Evolutionary conservation across 371 early-diverging fungal species (phyloP).

Genomic region (Lichtheimia ramosa): DNA sequence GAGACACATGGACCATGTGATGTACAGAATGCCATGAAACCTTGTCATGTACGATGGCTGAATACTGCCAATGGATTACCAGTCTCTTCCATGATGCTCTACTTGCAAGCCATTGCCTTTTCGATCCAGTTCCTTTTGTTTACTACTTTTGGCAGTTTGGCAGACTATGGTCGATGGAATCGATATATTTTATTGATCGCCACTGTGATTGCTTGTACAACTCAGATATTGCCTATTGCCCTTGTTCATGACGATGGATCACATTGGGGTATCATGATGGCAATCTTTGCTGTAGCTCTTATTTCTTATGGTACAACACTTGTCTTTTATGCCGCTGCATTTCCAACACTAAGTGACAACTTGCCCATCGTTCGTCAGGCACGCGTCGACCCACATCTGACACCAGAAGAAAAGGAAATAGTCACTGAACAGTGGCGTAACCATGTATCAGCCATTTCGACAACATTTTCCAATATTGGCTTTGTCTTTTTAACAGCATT

Average conservation of each 20-base stretch:
- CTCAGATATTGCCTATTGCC: constrained; percentile 45
- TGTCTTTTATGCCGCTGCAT: constrained; percentile 53
- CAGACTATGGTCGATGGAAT: constrained; percentile 51
- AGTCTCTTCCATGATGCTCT: constrained; percentile 46
- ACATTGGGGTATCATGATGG: constrained; percentile 50
- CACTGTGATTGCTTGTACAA: constrained; percentile 40
- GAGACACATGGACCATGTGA: constrained; percentile 31
- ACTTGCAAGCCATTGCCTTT: constrained; percentile 50
- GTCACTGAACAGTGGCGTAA: constrained; percentile 47
- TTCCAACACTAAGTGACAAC: constrained; percentile 49
- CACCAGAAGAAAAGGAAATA: constrained; percentile 19
- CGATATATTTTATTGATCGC: constrained; percentile 36
- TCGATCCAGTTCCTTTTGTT: constrained; percentile 46
- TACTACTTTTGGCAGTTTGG: constrained; percentile 48
- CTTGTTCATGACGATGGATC: constrained; percentile 40
- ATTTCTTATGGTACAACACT: constrained; percentile 50
- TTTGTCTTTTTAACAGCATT: constrained; percentile 46
- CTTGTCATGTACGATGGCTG: constrained; percentile 39
- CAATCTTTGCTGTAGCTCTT: constrained; percentile 33
- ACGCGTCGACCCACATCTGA: constrained; percentile 27
- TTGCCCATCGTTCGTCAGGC: constrained; percentile 46
- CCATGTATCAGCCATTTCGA: constrained; percentile 52
- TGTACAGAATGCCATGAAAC: constrained; percentile 19
- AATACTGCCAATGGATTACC: constrained; percentile 24
- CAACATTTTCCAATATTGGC: constrained; percentile 47